Conservation (phyloP, 2,329 filamentous ascomycete genomes). For the Microthyrium microscopicum region DNA sequence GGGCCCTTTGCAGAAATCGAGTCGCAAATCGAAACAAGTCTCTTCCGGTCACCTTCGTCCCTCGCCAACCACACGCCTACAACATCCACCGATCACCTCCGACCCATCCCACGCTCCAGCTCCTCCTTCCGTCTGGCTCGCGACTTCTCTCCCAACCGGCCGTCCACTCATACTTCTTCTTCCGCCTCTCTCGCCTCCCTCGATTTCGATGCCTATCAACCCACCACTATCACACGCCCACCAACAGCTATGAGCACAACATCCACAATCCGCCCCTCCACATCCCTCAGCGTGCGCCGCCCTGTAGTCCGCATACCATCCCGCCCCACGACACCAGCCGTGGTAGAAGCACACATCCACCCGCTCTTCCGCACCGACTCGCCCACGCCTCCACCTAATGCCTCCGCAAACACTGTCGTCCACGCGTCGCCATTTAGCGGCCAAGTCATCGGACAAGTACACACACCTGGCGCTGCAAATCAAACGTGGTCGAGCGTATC, state of each 20-base stretch:
- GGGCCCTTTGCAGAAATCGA: constrained; percentile 21
- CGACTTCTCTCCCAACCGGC: too few relatives aligned
- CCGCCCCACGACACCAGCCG: constrained; percentile 20
- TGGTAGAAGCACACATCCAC: constrained; percentile 54
- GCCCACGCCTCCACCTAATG: constrained; percentile 46
- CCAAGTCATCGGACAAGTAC: too few relatives aligned
- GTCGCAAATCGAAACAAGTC: constrained; percentile 9
- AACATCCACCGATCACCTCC: too few relatives aligned
- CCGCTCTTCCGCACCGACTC: constrained; percentile 62
- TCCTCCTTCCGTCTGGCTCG: too few relatives aligned
- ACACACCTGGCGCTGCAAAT: too few relatives aligned
- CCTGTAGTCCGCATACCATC: constrained; percentile 19
- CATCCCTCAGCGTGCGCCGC: constrained; percentile 23
- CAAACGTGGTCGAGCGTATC: too few relatives aligned
- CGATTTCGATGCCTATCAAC: too few relatives aligned
- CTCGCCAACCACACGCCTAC: too few relatives aligned
- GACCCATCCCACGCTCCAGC: neutral
- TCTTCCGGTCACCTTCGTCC: too few relatives aligned
- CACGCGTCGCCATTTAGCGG: constrained; percentile 53
- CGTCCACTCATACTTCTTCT: too few relatives aligned
- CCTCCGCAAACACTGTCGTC: constrained; percentile 54
- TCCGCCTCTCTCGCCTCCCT: too few relatives aligned
- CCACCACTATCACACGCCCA: neutral
- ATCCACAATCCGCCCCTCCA: neutral
- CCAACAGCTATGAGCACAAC: constrained; percentile 1